Base-by-base conservation (phyloP, 2,329 filamentous ascomycete species). In the Ophiocordyceps camponoti-leonardi region DNA sequence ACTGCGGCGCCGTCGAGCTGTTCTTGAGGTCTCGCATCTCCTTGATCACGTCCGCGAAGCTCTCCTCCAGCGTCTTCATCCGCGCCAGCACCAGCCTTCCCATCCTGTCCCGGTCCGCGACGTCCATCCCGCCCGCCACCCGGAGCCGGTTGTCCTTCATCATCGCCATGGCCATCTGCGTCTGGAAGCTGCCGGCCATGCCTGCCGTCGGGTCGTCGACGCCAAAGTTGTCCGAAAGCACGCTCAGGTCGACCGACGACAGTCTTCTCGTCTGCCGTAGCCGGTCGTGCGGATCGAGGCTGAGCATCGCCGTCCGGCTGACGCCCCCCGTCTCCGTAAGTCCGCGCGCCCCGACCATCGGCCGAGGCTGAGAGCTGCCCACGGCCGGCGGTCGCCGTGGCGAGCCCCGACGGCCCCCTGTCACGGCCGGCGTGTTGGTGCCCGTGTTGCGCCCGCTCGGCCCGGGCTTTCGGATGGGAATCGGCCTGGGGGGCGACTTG, bases 51-150 rank as follows among this genome's bases (percentile, higher is more conserved):
- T 94, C 86, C 2, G 83, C 75, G 60, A 96, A 90, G 14, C 87
- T 83, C 62, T 94, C 86, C 59, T 96, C 88, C 2, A 96, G 71
- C 8, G 83, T 90, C 60, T 92, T 92, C 86, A 95, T 95, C 31
- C 86, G 72, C 10, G 86, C 86, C 42, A 95, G 68, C 62, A 95
- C 83, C 42, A 94, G 72, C 46, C 86, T 76, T 52, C 81, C 79
- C 73, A 88, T 83, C 39, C 83, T 75, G 56, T 85, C 81, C 22
- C 60, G 75, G 70, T 68, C 67, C 46, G 57, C 61, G 4, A 58
- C 48, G 42, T 67, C 63, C 30, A 53, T 52, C 37, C 58, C 59
- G 30, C 59, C 64, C 30, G 59, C 58, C 18, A 59, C 63, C 53
- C 72, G 73, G 45, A 79, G 61, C 19, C 75, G 76, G 14, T 58